Evolutionary conservation across 306 rosid genomes (phyloP), one percentile per base, ranked within the genome.

Genomic region (Arachis hypogaea): DNA sequence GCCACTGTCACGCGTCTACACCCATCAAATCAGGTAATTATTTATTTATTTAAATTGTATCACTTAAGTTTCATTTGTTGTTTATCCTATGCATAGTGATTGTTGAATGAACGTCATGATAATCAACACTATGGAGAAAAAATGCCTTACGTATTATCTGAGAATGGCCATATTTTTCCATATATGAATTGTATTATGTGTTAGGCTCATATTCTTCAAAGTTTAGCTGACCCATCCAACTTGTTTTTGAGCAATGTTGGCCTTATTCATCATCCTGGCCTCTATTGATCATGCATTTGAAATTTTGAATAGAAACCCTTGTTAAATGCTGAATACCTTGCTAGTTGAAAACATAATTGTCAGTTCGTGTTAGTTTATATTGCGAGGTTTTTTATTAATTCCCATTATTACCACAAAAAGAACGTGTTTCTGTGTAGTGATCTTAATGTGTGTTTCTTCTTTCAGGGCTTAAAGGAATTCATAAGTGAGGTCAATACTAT

Each of bases 1-100:
- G 99, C 99, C 54, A 95, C 97, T 36, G 88, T 95, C 71, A 95
- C 99, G 11, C 93, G 96, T 14, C 93, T 92, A 77, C 90, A 82
- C 79, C 96, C 92, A 46, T 85, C 97, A 52, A 67, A 85, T 73
- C 99, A 88, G 96, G 99, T 92, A 76, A 68, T 49, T 33, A 33
- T 33, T 30, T 33, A 33, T 68, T n/a, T 71, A 69, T 43, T 44
- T 57, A 14, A 22, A 44, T 16, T 62, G 58, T 72, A 57, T 77
- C 46, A 28, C 45, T 56, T 64, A 22, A 44, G 47, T 57, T 72
- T 67, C 50, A 36, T 55, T 60, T 56, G 41, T 63, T 74, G 73
- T 38, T 66, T 68, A 52, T 56, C 46, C 58, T 58, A 40, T 11
- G 69, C 72, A 77, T 33, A n/a, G 41, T 64, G 22, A 81, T 40